Evolutionary conservation across 2,329 filamentous ascomycete genomes (phyloP).

Genomic region (Juglanconis oblonga): DNA sequence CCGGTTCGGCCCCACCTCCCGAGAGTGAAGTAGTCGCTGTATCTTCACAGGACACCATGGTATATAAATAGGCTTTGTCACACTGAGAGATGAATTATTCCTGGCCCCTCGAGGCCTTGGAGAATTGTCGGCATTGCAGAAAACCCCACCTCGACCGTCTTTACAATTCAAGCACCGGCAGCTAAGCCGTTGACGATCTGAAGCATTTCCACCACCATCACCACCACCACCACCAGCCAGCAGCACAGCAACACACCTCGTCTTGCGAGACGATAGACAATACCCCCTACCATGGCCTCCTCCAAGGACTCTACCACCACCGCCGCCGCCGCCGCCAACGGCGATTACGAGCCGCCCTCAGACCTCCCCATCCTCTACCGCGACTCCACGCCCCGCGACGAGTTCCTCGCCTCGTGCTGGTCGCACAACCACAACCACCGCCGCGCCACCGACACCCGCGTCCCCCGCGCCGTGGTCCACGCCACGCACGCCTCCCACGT

Average conservation of each 20-base stretch:
- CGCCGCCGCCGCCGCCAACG: background rate
- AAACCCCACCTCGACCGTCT: too few relatives aligned
- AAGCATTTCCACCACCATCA: too few relatives aligned
- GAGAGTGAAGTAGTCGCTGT: background rate
- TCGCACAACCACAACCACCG: constrained; percentile 43
- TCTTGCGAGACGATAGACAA: background rate
- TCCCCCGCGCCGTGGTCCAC: constrained; percentile 39
- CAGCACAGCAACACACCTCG: background rate
- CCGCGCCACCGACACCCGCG: constrained; percentile 28
- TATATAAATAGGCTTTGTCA: too few relatives aligned
- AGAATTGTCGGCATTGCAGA: too few relatives aligned
- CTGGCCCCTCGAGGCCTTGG: too few relatives aligned
- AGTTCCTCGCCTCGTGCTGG: constrained; percentile 21
- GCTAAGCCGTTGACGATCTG: too few relatives aligned
- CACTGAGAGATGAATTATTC: too few relatives aligned
- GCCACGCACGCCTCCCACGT: constrained; percentile 34
- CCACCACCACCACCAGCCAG: too few relatives aligned
- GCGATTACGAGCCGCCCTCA: background rate
- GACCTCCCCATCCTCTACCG: constrained; percentile 20
- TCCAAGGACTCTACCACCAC: background rate
- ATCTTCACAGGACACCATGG: too few relatives aligned
- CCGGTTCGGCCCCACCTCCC: background rate
- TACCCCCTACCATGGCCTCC: background rate
- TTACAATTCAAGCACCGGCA: too few relatives aligned
- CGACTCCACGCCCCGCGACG: constrained; percentile 17